phyloP scores from a whole-genome alignment of 257 asterid species.

The Salvia miltiorrhiza region DNA sequence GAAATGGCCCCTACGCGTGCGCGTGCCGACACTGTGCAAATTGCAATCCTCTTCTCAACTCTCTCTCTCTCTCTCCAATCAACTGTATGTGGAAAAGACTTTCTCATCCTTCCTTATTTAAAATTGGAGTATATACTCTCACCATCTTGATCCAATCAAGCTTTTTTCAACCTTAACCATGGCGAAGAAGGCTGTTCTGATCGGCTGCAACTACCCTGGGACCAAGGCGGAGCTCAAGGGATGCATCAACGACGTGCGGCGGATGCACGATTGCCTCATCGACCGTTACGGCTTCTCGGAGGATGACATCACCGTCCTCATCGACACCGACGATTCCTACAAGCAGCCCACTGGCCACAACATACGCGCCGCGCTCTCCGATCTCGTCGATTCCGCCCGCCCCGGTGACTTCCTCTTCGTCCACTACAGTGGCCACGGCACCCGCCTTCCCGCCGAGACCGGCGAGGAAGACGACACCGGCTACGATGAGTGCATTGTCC shows the following conservation, averaged over 20 bases:
- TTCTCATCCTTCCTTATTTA: too few species aligned
- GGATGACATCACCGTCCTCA: constrained; percentile 68
- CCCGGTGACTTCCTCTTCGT: constrained; percentile 67
- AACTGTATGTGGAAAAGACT: too few species aligned
- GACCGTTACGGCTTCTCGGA: constrained; percentile 79
- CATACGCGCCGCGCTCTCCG: constrained; percentile 63
- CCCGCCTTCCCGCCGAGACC: constrained; percentile 95
- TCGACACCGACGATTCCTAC: constrained; percentile 74
- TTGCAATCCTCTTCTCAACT: too few species aligned
- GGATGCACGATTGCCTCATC: constrained; percentile 65
- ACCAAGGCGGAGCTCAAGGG: constrained; percentile 92
- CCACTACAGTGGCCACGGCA: constrained; percentile 97
- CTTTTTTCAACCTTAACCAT: constrained; percentile 16
- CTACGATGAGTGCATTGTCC: constrained; percentile 93
- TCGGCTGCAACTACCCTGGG: constrained; percentile 86
- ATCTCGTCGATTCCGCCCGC: constrained; percentile 60
- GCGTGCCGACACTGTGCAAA: too few species aligned
- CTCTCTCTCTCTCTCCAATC: too few species aligned
- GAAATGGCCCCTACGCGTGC: too few species aligned
- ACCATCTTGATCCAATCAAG: too few species aligned
- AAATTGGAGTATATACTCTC: too few species aligned
- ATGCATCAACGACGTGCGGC: constrained; percentile 86
- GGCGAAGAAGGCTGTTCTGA: constrained; percentile 84
- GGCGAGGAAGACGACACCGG: constrained; percentile 99
- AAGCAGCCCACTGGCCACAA: constrained; percentile 87